Percentiles rank a stretch among this genome's conserved stretches.
phyloP scores from a whole-genome alignment of 2,329 filamentous ascomycete species.

The Xylaria sp. region DNA sequence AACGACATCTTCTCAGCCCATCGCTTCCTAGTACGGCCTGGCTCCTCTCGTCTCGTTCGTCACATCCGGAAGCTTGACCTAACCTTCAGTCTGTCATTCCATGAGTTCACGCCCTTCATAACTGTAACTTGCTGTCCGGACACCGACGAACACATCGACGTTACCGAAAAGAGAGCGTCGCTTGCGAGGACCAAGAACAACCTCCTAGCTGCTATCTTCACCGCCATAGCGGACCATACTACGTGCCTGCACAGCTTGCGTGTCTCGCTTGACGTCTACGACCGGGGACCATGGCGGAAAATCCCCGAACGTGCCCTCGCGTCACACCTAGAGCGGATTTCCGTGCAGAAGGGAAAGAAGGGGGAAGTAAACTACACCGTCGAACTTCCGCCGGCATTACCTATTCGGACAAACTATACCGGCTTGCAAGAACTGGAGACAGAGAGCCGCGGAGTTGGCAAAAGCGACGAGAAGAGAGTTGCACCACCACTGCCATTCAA shows the following conservation, averaged over 20 bases:
- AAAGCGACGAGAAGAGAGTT: background rate
- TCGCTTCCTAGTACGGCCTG: slow-evolving; percentile 44
- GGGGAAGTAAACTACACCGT: slow-evolving; percentile 41
- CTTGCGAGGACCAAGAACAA: slow-evolving; percentile 10
- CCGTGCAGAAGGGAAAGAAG: slow-evolving; percentile 30
- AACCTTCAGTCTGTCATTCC: slow-evolving; percentile 43
- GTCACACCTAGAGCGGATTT: slow-evolving; percentile 36
- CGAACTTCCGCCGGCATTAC: slow-evolving; percentile 45
- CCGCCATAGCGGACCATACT: slow-evolving; percentile 31
- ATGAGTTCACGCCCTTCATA: slow-evolving; percentile 44
- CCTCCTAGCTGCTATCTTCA: slow-evolving; percentile 32
- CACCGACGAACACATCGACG: slow-evolving; percentile 19
- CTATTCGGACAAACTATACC: slow-evolving; percentile 39
- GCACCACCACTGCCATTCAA: slow-evolving; percentile 34
- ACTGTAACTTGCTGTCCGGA: slow-evolving; percentile 28
- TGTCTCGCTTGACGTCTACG: slow-evolving; percentile 47
- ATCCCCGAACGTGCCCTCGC: slow-evolving; percentile 43
- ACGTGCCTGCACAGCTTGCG: slow-evolving; percentile 45
- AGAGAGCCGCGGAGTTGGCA: slow-evolving; percentile 8
- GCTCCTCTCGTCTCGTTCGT: slow-evolving; percentile 39
- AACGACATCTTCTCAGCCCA: slow-evolving; percentile 46
- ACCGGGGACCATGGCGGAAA: slow-evolving; percentile 47
- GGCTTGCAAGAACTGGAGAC: slow-evolving; percentile 39
- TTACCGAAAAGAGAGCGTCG: background rate
- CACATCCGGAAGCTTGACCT: slow-evolving; percentile 46